Base-by-base conservation (phyloP, 345 rosid genomes). In the Hibiscus trionum region DNA sequence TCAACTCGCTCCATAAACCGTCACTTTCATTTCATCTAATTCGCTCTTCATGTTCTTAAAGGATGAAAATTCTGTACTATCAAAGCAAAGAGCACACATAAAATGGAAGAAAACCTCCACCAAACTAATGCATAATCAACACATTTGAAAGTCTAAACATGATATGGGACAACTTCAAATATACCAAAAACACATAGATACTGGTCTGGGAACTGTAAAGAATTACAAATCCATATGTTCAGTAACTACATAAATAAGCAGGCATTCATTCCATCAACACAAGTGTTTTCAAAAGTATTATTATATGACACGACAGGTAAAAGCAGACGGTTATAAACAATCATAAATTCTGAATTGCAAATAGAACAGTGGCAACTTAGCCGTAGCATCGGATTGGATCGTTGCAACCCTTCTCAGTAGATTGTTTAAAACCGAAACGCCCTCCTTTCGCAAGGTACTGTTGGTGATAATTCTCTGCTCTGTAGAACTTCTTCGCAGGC, bases 321-420 rank as follows among this genome's bases (percentile, higher is more conserved):
- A 35, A 35, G 49, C 49, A 35, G 24, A 62, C 0, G 11, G 3
- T 16, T 63, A 63, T 37, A 10, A 35, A 39, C 69, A 64, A 81
- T 47, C 46, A 53, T 8, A 69, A 53, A 35, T 9, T n/a, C 29
- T n/a, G 46, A 55, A 31, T 7, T 21, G 12, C 57, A 33, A 3
- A 66, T 7, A 11, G 19, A 66, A 21, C 8, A 17, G 70, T 6
- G 6, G 57, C 37, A 24, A 46, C 14, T 86, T 84, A 94, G 47
- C 97, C 98, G 24, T 94, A 94, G 89, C 98, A 94, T 62, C 88
- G 82, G 79, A 94, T 94, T 2, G 97, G 90, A 75, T 91, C 95
- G 26, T 84, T 88, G 91, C 98, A 94, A 61, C 96, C 93, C 72
- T 94, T 91, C 52, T 79, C 85, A 31, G 87, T 4, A 63, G 98